Base-by-base conservation (phyloP, 805 yeast species). In the Monosporozyma solicola region DNA sequence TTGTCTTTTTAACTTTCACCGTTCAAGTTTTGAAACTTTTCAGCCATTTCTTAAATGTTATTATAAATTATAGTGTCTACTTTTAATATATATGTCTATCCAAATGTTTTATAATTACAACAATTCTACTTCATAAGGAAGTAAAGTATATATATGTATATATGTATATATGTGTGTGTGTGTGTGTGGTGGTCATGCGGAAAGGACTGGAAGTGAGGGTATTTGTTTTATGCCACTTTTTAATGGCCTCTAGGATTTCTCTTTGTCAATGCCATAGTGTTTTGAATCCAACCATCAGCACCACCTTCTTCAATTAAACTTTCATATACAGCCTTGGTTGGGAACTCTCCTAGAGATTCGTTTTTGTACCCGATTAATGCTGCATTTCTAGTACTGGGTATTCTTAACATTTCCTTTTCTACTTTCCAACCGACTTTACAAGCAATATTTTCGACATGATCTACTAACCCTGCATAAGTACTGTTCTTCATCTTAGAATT, bases 331-430 rank as follows among this genome's bases (percentile, higher is more conserved):
- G 73, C 59, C 69, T 62, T 65, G 2, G 68, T 63, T 32, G 68
- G 69, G 55, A 61, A 64, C 2, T 52, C 43, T 3, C 54, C 47
- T 10, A 67, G 59, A 10, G 61, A 53, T 2, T 66, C 67, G 47
- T 73, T 77, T 39, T 74, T 69, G 51, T 79, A 75, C 0, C 95
- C 96, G 49, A 92, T 82, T 15, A 92, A 72, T 0, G 97, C 97
- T 1, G 95, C 89, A 63, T 92, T 92, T 66, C 97, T 74, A 0
- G 98, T 92, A 54, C 96, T 87, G 33, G 98, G 98, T 25, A 92
- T 92, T 54, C 98, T 76, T 47, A 92, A 71, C 85, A 86, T 85
- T 66, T 92, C 98, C 60, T 84, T 80, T 61, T 88, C 85, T 1
- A 84, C 85, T 13, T 76, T 71, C 98, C 98, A 92, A 0, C 97